Percentiles rank a stretch among this genome's conserved stretches.
phyloP scores from a whole-genome alignment of 345 rosid species.

The Populus alba region DNA sequence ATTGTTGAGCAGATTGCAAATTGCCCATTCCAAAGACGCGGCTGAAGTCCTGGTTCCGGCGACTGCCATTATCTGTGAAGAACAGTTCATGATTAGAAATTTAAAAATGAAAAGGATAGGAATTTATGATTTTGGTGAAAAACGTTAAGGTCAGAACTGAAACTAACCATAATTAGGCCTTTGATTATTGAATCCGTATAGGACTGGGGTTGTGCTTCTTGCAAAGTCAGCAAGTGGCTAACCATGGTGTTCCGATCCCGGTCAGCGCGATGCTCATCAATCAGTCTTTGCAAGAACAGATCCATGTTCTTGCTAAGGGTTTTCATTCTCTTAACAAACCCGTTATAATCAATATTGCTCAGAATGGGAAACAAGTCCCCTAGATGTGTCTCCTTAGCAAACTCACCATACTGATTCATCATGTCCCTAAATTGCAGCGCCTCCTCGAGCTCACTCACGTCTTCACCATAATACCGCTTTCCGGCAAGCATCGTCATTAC shows the following conservation, averaged over 20 bases:
- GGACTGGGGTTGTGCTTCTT: constrained; percentile 37
- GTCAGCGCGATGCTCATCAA: constrained; percentile 42
- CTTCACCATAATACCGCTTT: constrained; percentile 42
- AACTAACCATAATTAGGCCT: constrained; percentile 25
- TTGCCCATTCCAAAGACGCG: constrained; percentile 14
- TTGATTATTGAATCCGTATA: constrained; percentile 48
- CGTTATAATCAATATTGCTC: constrained; percentile 31
- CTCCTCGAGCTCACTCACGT: constrained; percentile 28
- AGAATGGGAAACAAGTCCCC: constrained; percentile 48
- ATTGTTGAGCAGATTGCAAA: constrained; percentile 18
- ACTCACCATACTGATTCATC: constrained; percentile 24
- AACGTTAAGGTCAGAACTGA: neutral
- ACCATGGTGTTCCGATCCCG: constrained; percentile 31
- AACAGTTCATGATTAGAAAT: neutral
- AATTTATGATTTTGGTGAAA: neutral
- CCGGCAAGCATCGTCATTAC: constrained; percentile 12
- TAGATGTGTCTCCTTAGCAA: constrained; percentile 25
- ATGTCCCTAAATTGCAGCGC: constrained; percentile 39
- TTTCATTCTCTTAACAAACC: constrained; percentile 21
- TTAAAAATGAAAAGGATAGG: neutral
- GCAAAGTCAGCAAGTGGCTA: constrained; percentile 43
- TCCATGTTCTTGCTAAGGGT: constrained; percentile 29
- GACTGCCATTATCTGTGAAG: neutral
- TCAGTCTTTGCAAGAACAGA: constrained; percentile 37
- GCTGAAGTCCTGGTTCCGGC: constrained; percentile 16